A percentile compares a stretch with the other conserved stretches of the same genome.
Evolutionary conservation across 2,329 filamentous ascomycete species (phyloP).

Genomic region (Ophiosphaerella narmari): DNA sequence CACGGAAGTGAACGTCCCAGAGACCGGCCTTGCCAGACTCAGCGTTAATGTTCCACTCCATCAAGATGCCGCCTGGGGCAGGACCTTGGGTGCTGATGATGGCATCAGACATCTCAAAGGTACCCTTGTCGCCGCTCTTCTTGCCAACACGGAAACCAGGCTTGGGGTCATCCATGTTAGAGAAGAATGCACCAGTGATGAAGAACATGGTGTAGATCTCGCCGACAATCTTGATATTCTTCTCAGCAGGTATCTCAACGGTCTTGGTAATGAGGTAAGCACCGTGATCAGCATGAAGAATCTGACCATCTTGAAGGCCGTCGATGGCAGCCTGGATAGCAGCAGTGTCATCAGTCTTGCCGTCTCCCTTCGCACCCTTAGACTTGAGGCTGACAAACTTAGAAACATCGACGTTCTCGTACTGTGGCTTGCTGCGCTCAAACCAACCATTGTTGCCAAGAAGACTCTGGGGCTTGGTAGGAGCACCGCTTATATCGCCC

Average conservation of each 20-base stretch:
- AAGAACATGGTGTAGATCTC: constrained; percentile 92
- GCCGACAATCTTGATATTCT: constrained; percentile 84
- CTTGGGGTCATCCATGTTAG: constrained; percentile 73
- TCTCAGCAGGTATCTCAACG: constrained; percentile 61
- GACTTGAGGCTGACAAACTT: constrained; percentile 83
- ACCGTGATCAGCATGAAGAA: constrained; percentile 69
- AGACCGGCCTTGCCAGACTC: constrained; percentile 74
- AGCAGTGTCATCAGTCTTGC: constrained; percentile 81
- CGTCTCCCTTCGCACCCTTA: constrained; percentile 85
- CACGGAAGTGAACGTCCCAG: constrained; percentile 95
- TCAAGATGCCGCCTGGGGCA: constrained; percentile 83
- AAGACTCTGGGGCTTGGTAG: constrained; percentile 69
- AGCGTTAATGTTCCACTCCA: constrained; percentile 84
- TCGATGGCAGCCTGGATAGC: constrained; percentile 81
- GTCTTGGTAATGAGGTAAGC: constrained; percentile 66
- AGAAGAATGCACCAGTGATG: constrained; percentile 75
- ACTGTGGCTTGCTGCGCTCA: constrained; percentile 87
- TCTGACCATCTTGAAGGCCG: constrained; percentile 63
- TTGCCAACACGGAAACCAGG: constrained; percentile 86
- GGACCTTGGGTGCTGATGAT: constrained; percentile 84
- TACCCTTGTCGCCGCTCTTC: constrained; percentile 70
- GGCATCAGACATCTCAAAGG: constrained; percentile 85
- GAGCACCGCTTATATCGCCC: constrained; percentile 51
- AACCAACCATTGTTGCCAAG: constrained; percentile 72
- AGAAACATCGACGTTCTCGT: constrained; percentile 67